Percentiles rank a stretch among this genome's conserved stretches.
Evolutionary conservation across 2,329 filamentous ascomycete species (phyloP).

Genomic region (Graphiopsis chlorocephala): DNA sequence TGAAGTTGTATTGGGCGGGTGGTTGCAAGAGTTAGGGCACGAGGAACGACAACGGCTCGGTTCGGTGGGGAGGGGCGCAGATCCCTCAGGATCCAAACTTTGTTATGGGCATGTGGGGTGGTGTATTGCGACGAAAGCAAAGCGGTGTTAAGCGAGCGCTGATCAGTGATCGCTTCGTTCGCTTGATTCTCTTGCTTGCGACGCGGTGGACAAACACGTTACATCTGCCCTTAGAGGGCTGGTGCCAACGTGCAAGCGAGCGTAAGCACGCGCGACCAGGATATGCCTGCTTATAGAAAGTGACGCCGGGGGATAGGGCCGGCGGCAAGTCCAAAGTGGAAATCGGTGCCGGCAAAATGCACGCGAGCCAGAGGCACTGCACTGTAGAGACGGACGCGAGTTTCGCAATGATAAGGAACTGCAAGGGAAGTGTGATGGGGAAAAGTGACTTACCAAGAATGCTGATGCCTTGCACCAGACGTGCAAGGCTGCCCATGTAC

Average conservation of each 20-base stretch:
- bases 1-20: not conserved
- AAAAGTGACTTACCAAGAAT: slow-evolving; percentile 68
- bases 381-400: not conserved
- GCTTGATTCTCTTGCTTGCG: not conserved
- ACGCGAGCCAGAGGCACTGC: not conserved
- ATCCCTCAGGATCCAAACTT: not conserved
- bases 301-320: not conserved
- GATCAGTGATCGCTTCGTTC: not conserved
- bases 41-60: not conserved
- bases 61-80: not conserved
- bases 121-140: not conserved
- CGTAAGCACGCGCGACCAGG: slow-evolving; percentile 10
- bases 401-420: not conserved
- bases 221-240: not conserved
- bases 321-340: not conserved
- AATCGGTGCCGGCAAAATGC: not conserved
- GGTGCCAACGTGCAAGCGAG: slow-evolving; percentile 5
- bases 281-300: slow-evolving; percentile 6
- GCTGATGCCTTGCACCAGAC: slow-evolving; percentile 89
- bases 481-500: slow-evolving; percentile 88
- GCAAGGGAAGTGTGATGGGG: not conserved
- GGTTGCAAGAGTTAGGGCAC: not conserved
- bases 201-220: not conserved
- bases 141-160: slow-evolving; percentile 8
- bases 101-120: not conserved